These are phyloP conservation scores for Mucor mucedo DNA, from an alignment of 371 early-diverging fungal genomes.

Conservation along the genomic window DNA sequence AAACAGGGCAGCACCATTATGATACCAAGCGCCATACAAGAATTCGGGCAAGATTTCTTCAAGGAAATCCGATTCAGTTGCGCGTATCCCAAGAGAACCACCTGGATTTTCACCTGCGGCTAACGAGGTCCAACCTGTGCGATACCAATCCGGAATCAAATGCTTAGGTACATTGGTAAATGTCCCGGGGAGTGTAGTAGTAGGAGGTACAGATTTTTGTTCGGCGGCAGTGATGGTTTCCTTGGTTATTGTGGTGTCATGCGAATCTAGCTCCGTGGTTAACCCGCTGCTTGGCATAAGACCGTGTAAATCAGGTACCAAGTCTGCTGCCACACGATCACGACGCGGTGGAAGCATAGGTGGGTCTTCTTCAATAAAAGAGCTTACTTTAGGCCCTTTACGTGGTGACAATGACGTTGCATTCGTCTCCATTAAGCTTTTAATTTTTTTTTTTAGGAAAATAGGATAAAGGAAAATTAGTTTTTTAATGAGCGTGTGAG, in stretches of 20 bases:
- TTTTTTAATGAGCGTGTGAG: not conserved
- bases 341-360: constrained; percentile 1
- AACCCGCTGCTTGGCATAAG: constrained; percentile 23
- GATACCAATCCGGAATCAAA: constrained; percentile 47
- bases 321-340: constrained; percentile 2
- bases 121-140: constrained; percentile 47
- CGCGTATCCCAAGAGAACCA: constrained; percentile 31
- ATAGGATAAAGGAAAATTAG: constrained; percentile 8
- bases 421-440: not conserved
- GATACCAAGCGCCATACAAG: constrained; percentile 42
- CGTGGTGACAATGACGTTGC: not conserved
- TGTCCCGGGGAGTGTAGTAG: constrained; percentile 29
- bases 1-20: constrained; percentile 38
- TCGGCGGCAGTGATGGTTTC: constrained; percentile 41
- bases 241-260: constrained; percentile 33
- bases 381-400: not conserved
- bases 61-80: constrained; percentile 26
- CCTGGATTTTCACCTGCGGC: constrained; percentile 31
- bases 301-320: constrained; percentile 34
- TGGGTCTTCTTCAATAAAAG: constrained; percentile 10
- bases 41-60: constrained; percentile 22
- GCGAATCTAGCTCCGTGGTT: constrained; percentile 42
- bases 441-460: constrained; percentile 14
- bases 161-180: constrained; percentile 8
- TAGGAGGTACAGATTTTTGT: constrained; percentile 34